Base-by-base conservation (phyloP, 2,329 filamentous ascomycete genomes). In the Coniochaeta sp. region DNA sequence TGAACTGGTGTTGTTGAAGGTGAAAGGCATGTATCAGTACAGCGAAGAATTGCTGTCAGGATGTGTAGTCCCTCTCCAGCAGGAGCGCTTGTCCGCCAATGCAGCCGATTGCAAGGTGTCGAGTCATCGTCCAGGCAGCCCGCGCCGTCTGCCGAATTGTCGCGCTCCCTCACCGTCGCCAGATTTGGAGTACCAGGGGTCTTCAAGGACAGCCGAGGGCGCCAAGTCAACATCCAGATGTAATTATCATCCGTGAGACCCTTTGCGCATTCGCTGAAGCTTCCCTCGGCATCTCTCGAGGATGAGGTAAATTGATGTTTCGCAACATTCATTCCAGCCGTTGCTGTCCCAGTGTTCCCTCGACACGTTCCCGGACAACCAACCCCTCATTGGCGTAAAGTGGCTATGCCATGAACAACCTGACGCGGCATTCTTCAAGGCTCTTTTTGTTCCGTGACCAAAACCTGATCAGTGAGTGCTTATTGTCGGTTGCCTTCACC, bases 61-160 rank as follows among this genome's bases (percentile, higher is more conserved):
- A n/a, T n/a, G n/a, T n/a, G n/a, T n/a, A 48, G 51, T 52, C 52
- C 49, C 40, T 49, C 22, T n/a, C n/a, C n/a, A n/a, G n/a, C 32
- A 38, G 30, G 48, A 51, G 40, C 24, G 40, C 18, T 14, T 24
- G 24, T 26, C 20, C 20, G 40, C 33, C 22, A n/a, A 30, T 48
- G 45, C 18, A 31, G 26, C 12, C 26, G 13, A 18, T 28, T 42
- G 51, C 45, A 26, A 30, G 38, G n/a, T 14, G 35, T 45, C 33
- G 56, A 58, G 57, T 58, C 55, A 56, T 52, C 8, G 40, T 53
- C 53, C 42, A 55, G 53, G 56, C 56, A 56, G 52, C 51, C 32
- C 52, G 56, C 52, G 52, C 55, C n/a, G n/a, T n/a, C n/a, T n/a
- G n/a, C n/a, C n/a, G n/a, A n/a, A n/a, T n/a, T n/a, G n/a, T n/a